Base-by-base conservation (phyloP, 306 rosid genomes). In the Albizia julibrissin region DNA sequence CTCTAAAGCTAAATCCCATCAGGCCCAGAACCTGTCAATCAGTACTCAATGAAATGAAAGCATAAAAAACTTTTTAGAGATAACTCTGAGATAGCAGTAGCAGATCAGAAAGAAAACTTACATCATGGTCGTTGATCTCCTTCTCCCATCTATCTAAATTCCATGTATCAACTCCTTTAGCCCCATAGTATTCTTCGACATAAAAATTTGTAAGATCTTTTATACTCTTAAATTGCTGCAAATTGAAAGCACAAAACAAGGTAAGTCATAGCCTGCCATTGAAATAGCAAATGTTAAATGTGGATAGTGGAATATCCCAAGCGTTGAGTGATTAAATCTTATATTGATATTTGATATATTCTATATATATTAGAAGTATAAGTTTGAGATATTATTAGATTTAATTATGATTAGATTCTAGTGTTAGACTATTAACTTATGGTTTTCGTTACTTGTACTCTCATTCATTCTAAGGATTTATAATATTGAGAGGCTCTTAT, bases 121-220 rank as follows among this genome's bases (percentile, higher is more conserved):
- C 99, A 86, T 95, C 93, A 78, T 88, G 89, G 74, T 77, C 84
- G 43, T 74, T 84, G 24, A 85, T 83, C 80, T 91, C 94, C 86
- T 86, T 84, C 83, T 93, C 93, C 99, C 99, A 95, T 75, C 83
- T 43, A 75, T 89, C 69, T 49, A 80, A 39, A 84, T 76, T 73
- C 99, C 99, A 95, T 5, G 87, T 76, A 81, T 91, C 99, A 33
- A 95, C 97, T 59, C 99, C 93, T 85, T 88, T 91, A 39, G 91
- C 92, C 64, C 99, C 99, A 82, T 74, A 91, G 75, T 89, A 95
- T 75, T 93, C 92, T 70, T 84, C 95, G 34, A 95, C 97, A 80
- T 85, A 79, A 80, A 88, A 86, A 81, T 72, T 85, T 6, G 95
- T 91, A 49, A 78, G 83, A 24, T 11, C 19, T 74, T 87, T 91